These are phyloP conservation scores for Artemisia annua DNA, from an alignment of 129 eudicot species.

Conservation along the genomic window DNA sequence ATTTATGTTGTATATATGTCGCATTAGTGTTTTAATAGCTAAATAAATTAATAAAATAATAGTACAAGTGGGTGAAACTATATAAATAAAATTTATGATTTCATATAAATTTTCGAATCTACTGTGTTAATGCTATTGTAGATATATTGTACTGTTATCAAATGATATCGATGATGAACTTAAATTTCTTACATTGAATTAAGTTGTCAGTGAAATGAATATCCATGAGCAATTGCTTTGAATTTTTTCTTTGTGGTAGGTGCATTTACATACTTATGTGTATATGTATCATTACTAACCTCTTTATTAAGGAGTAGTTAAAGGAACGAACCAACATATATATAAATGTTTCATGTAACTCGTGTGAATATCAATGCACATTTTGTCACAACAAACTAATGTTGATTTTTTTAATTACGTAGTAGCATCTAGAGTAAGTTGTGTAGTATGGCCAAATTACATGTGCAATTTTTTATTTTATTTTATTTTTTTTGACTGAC, in stretches of 20 bases:
- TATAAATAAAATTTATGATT: no score
- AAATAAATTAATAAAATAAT: not conserved
- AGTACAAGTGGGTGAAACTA: no score
- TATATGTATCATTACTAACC: not conserved
- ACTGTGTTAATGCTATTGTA: not conserved
- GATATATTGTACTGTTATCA: constrained; percentile 14
- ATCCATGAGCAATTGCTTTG: constrained; percentile 24
- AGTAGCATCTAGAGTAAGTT: no score
- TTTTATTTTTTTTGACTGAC: no score
- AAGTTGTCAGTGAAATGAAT: constrained; percentile 36
- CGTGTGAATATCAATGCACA: not conserved
- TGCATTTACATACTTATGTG: constrained; percentile 29
- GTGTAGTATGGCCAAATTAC: no score
- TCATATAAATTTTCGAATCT: no score
- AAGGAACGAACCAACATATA: constrained; percentile 6
- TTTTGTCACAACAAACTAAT: not conserved
- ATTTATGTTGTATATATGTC: not conserved
- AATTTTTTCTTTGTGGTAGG: constrained; percentile 24
- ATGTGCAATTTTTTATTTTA: no score
- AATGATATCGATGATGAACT: constrained; percentile 32
- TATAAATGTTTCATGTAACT: not conserved
- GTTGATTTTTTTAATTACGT: no score
- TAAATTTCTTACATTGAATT: constrained; percentile 37
- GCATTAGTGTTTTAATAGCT: not conserved
- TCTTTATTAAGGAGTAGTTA: no score